These are phyloP conservation scores for Metarhizium sp. DNA, from an alignment of 2,329 filamentous ascomycete genomes.

Conservation along the genomic window DNA sequence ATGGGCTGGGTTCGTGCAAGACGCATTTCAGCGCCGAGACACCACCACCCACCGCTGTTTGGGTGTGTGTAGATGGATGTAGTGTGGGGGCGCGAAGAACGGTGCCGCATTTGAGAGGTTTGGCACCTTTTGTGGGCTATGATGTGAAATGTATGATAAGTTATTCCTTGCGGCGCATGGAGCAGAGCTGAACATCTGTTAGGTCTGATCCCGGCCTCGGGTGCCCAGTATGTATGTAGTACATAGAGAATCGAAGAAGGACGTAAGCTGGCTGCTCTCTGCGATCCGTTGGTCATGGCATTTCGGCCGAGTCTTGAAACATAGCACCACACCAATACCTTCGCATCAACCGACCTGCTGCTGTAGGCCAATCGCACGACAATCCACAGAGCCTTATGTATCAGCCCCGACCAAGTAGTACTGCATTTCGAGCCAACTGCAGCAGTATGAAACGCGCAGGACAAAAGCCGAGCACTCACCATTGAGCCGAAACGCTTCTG, in stretches of 20 bases:
- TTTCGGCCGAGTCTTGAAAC: neutral
- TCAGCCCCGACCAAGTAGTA: no score
- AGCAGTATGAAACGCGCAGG: neutral
- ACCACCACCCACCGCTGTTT: neutral
- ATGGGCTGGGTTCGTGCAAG: neutral
- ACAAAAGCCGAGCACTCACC: neutral
- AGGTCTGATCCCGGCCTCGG: neutral
- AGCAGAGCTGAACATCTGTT: neutral
- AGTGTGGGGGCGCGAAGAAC: neutral
- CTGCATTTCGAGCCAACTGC: neutral
- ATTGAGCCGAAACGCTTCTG: neutral
- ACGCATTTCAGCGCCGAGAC: neutral
- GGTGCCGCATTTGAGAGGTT: neutral
- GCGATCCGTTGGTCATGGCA: neutral
- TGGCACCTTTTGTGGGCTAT: neutral
- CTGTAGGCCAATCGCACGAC: no score
- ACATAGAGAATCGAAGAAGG: no score
- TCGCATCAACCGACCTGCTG: neutral
- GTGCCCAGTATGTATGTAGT: no score
- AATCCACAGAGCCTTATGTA: no score
- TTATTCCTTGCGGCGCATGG: neutral
- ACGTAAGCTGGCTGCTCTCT: neutral
- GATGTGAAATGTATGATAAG: neutral
- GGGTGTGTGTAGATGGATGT: neutral
- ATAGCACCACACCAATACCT: neutral